Percentiles rank a stretch among this genome's conserved stretches.
These are phyloP conservation scores for Trichomonas vaginalis DNA, from an alignment of 208 protist genomes.

Conservation along the genomic window DNA sequence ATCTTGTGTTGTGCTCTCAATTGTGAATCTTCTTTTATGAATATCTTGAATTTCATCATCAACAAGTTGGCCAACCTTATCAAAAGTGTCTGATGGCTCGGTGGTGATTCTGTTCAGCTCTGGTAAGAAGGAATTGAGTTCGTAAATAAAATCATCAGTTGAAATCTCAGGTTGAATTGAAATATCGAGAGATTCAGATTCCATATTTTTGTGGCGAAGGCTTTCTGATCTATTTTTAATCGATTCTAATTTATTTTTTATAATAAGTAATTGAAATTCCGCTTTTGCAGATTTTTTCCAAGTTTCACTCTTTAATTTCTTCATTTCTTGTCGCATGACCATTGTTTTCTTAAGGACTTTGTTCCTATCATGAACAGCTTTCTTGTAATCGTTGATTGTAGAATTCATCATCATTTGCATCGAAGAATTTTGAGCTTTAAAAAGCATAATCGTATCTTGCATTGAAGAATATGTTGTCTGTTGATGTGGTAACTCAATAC, in stretches of 20 bases:
- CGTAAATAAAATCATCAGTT: not conserved
- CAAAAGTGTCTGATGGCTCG: not conserved
- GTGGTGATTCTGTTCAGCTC: not conserved
- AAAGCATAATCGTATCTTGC: not conserved
- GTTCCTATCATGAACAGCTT: not conserved
- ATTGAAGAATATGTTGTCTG: not conserved
- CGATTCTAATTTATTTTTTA: not conserved
- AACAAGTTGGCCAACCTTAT: not conserved
- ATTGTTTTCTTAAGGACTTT: not conserved
- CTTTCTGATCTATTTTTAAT: not conserved
- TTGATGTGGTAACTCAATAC: not conserved
- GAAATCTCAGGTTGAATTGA: not conserved
- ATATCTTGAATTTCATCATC: not conserved
- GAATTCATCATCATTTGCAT: not conserved
- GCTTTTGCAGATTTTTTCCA: not conserved
- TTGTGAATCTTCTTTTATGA: not conserved
- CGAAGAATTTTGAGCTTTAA: not conserved
- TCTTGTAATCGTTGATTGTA: not conserved
- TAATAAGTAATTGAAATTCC: not conserved
- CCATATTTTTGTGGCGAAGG: not conserved
- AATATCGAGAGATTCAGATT: not conserved
- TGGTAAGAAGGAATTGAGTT: not conserved
- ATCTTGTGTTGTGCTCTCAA: not conserved
- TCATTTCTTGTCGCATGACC: not conserved
- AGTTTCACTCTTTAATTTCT: not conserved